Base-by-base conservation (phyloP, 345 rosid genomes). In the Arabis hirsuta region DNA sequence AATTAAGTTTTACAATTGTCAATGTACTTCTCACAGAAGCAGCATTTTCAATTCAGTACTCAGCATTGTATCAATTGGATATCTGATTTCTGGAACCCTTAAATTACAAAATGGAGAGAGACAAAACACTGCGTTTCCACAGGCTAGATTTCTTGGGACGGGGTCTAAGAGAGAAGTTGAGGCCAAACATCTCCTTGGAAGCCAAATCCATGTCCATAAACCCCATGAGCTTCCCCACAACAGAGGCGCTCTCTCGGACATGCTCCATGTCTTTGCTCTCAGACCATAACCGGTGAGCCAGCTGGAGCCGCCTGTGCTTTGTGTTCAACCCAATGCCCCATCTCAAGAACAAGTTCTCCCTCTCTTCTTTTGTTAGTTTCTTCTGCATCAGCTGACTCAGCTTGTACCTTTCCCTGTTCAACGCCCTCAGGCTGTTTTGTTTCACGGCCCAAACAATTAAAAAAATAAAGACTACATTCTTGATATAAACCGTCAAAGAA, bases 221-320 rank as follows among this genome's bases (percentile, higher is more conserved):
- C 53, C 86, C 88, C 73, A 90, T 78, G 43, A 95, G 81, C 84
- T 81, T 89, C 12, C 90, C 88, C 6, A 95, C 85, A 27, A 84
- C 78, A 20, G 83, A 38, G 34, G 99, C 93, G 43, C 97, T 95
- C 73, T 89, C 87, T 14, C 82, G 56, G 48, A 88, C 55, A 46
- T 95, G 96, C 8, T 86, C 82, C 87, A 84, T 76, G 77, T 87
- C 89, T 38, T 73, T 72, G 41, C 77, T 65, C 78, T 86, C 83
- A 6, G 87, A 75, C 97, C 99, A 91, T 36, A 95, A 65, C 5
- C 77, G 59, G 13, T 86, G 80, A 3, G 84, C 88, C 58, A 90
- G 61, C 67, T 84, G 91, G 78, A 82, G 70, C 75, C 90, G 80
- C 80, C 96, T 88, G 46, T 86, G 76, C 72, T 80, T 87, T 9